A percentile compares a stretch with the other conserved stretches of the same genome.
These are phyloP conservation scores for Handroanthus guayacan DNA, from an alignment of 257 asterid genomes.

Conservation along the genomic window DNA sequence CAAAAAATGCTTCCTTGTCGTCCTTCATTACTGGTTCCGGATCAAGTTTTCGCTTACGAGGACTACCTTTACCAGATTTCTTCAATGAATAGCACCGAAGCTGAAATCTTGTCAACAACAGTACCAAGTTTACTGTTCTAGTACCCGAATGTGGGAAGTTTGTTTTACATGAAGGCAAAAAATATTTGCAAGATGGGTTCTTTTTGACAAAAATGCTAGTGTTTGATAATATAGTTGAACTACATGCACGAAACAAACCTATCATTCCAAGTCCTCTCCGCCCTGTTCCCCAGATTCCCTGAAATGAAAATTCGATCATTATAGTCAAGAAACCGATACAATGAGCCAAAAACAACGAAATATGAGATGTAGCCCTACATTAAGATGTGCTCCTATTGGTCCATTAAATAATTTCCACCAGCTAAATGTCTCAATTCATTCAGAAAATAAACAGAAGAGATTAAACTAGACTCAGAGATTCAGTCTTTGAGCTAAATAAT, in stretches of 20 bases:
- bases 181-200: conserved; percentile 48
- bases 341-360: conserved; percentile 16
- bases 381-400: neutral
- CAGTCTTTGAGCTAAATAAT: neutral
- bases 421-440: conserved; percentile 14
- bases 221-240: conserved; percentile 51
- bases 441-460: neutral
- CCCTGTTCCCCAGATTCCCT: conserved; percentile 48
- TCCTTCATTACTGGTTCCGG: conserved; percentile 69
- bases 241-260: conserved; percentile 71
- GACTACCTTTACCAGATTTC: conserved; percentile 46
- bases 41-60: conserved; percentile 48
- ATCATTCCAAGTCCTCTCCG: conserved; percentile 63
- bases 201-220: conserved; percentile 45
- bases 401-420: conserved; percentile 14
- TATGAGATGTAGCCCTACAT: conserved; percentile 12
- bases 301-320: conserved; percentile 28
- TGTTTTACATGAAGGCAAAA: conserved; percentile 51
- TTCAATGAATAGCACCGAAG: conserved; percentile 63
- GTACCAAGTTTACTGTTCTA: conserved; percentile 47
- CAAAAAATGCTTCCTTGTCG: conserved; percentile 91
- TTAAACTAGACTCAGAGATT: conserved; percentile 13
- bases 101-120: conserved; percentile 47
- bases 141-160: conserved; percentile 47
- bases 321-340: conserved; percentile 19